Base-by-base conservation (phyloP, 345 rosid species). In the Bruguiera sexangula region DNA sequence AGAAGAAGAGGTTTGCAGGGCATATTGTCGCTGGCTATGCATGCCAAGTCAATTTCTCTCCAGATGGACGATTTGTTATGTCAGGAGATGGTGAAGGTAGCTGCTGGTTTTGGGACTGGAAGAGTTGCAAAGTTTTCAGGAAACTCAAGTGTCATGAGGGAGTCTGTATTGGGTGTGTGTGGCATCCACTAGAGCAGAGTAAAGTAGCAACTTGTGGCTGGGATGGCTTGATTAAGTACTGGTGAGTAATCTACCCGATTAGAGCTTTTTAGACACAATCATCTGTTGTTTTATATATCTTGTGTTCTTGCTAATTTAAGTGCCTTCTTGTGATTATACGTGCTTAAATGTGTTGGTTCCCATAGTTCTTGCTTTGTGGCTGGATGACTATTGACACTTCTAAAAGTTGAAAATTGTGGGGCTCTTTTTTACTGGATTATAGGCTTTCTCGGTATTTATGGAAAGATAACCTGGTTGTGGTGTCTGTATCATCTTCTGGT, bases 21-120 rank as follows among this genome's bases (percentile, higher is more conserved):
- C 98, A 95, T 80, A 82, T 85, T 79, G 96, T 78, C 3, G 97
- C 96, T 6, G 98, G 99, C 32, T 95, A 95, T 73, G 99, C 99
- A 24, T 95, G 99, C 77, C 99, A 90, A 79, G 99, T 95, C 27
- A 95, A 95, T 77, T 95, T 92, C 85, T 95, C 98, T 7, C 99
- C 98, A 2, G 99, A 95, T 82, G 98, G 99, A 9, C 82, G 99
- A 71, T 95, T 95, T 87, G 98, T 95, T 8, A 87, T 95, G 96
- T 95, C 99, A 1, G 99, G 99, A 78, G 99, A 95, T 84, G 99
- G 98, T 53, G 99, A 95, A 73, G 99, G 98, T 66, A 90, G 81
- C 80, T 92, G 97, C 83, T 95, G 99, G 99, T 95, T 95, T 79
- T 95, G 98, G 98, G 98, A 92, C 73, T 95, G 99, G 98, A 94